Conservation (phyloP, 352 stramenopile genomes). For the Phytophthora pistaciae region DNA sequence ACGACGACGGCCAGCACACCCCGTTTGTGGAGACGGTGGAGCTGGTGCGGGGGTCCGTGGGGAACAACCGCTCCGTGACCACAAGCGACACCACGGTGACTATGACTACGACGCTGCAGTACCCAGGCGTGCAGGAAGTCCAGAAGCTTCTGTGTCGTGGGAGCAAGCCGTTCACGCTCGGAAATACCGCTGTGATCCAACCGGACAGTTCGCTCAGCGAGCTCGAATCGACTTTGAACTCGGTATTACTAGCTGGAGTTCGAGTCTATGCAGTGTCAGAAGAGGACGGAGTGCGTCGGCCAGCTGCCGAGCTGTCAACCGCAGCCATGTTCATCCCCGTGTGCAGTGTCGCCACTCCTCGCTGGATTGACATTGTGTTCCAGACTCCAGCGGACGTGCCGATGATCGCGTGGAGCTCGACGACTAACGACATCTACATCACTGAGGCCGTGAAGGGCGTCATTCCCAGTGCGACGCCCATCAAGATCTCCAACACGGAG, state of each 20-base stretch:
- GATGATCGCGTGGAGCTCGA: conserved; percentile 62
- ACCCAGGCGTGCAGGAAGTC: conserved; percentile 76
- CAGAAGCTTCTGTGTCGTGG: conserved; percentile 74
- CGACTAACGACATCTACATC: conserved; percentile 71
- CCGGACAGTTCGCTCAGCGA: conserved; percentile 59
- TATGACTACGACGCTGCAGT: conserved; percentile 57
- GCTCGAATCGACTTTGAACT: conserved; percentile 61
- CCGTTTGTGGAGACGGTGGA: conserved; percentile 66
- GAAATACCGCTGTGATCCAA: conserved; percentile 29
- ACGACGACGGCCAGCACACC: conserved; percentile 57
- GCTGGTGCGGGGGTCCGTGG: conserved; percentile 57
- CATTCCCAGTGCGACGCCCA: conserved; percentile 28
- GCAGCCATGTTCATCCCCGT: conserved; percentile 56
- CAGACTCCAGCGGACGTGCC: conserved; percentile 53
- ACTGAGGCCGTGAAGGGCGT: conserved; percentile 68
- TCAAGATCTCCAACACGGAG: conserved; percentile 69
- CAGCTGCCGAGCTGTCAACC: conserved; percentile 34
- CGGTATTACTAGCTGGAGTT: conserved; percentile 51
- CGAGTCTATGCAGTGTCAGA: conserved; percentile 47
- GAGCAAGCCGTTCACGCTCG: conserved; percentile 51
- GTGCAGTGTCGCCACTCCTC: conserved; percentile 59
- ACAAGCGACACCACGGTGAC: conserved; percentile 65
- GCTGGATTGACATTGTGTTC: conserved; percentile 71
- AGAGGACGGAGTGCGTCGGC: conserved; percentile 20
- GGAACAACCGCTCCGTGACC: conserved; percentile 76